Conservation (phyloP, 768 basidiomycete genomes). For the Mycena venus region DNA sequence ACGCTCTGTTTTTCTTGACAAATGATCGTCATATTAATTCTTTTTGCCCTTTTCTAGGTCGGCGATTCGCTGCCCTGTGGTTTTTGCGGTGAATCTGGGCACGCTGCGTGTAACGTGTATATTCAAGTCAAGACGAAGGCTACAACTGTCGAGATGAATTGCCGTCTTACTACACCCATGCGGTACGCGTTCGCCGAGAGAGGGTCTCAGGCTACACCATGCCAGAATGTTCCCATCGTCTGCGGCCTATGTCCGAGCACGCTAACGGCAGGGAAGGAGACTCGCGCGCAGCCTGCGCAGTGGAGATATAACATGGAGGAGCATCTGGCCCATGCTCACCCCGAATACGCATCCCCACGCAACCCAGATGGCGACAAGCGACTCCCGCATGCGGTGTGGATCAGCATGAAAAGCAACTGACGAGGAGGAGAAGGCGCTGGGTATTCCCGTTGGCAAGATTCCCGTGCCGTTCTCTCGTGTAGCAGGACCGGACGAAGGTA, state of each 20-base stretch:
- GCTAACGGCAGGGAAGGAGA: not conserved
- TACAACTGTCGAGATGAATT: not conserved
- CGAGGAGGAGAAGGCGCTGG: not conserved
- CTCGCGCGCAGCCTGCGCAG: not conserved
- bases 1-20: too few species aligned
- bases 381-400: too few species aligned
- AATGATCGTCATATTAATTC: too few species aligned
- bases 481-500: too few species aligned
- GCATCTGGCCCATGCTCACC: not conserved
- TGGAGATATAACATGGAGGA: not conserved
- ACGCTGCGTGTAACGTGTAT: not conserved
- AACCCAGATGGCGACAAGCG: too few species aligned
- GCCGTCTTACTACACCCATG: not conserved
- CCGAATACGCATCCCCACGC: too few species aligned
- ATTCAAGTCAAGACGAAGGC: not conserved
- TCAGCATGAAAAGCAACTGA: not conserved
- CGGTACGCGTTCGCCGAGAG: too few species aligned
- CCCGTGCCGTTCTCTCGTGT: not conserved
- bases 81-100: not conserved
- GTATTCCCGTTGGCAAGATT: not conserved
- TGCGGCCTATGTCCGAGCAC: not conserved
- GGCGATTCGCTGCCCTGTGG: too few species aligned
- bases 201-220: not conserved
- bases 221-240: slow-evolving; percentile 17
- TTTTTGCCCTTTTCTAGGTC: too few species aligned